phyloP scores from a whole-genome alignment of 108 stramenopile genomes.

The Epipyxis sp. region DNA sequence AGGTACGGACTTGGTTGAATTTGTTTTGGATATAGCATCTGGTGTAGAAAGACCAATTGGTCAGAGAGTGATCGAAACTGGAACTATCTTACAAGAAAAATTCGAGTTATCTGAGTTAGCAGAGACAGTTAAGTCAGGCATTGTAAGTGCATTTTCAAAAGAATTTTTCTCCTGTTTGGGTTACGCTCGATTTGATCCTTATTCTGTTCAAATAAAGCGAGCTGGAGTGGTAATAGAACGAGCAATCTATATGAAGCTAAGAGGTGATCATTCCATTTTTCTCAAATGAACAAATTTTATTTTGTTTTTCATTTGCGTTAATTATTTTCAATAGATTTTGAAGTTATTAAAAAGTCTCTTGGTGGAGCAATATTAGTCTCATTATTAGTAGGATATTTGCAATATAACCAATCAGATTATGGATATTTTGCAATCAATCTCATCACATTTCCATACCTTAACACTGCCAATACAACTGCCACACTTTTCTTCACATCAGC shows the following conservation, averaged over 20 bases:
- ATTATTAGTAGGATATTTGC: background rate
- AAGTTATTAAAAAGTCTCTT: background rate
- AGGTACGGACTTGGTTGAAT: conserved; percentile 19
- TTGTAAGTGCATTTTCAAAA: background rate
- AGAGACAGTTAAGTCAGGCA: background rate
- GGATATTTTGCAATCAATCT: background rate
- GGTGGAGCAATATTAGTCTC: background rate
- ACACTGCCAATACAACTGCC: background rate
- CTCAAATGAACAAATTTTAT: no score
- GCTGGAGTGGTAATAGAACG: background rate
- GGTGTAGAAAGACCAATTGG: conserved; percentile 6
- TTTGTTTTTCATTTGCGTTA: no score
- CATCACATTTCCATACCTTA: background rate
- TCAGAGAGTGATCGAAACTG: background rate
- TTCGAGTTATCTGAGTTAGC: conserved; percentile 11
- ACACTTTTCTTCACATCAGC: conserved; percentile 1
- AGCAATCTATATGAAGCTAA: conserved; percentile 4
- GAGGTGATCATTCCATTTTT: no score
- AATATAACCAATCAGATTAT: background rate
- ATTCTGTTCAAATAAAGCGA: background rate
- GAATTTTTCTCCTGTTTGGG: conserved; percentile 10
- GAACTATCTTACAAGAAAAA: conserved; percentile 11
- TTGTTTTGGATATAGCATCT: conserved; percentile 5
- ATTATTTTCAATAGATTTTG: background rate
- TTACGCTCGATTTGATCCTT: background rate